Percentiles rank a stretch among this genome's conserved stretches.
Evolutionary conservation across 257 asterid species (phyloP).

Genomic region (Lycium ferocissimum): DNA sequence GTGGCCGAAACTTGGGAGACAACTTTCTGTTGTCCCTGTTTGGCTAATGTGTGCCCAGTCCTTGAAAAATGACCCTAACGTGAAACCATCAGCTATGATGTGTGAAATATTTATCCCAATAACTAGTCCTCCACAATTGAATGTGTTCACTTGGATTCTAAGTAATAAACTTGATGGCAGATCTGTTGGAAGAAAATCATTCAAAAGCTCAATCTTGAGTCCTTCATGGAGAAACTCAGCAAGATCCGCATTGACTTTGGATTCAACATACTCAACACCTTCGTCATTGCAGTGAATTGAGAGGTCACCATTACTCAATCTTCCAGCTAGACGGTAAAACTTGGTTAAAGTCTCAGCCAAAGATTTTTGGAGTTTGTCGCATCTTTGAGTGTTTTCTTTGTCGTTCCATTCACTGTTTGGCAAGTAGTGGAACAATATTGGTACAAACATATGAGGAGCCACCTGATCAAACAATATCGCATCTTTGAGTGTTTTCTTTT

Average conservation of each 20-base stretch:
- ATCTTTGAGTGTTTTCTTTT: too few relatives aligned
- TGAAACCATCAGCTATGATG: conserved; percentile 35
- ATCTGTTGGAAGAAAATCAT: conserved; percentile 34
- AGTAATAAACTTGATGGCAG: conserved; percentile 10
- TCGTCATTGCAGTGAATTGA: conserved; percentile 11
- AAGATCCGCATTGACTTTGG: conserved; percentile 1
- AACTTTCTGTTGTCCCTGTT: background rate
- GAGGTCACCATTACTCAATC: background rate
- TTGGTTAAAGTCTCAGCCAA: background rate
- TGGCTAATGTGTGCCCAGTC: conserved; percentile 41
- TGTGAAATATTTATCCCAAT: conserved; percentile 40
- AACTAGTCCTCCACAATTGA: conserved; percentile 46
- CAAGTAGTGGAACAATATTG: background rate
- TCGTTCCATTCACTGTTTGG: background rate
- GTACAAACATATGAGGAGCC: background rate
- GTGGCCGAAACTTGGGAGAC: conserved; percentile 30
- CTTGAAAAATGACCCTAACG: conserved; percentile 34
- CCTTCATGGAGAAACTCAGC: conserved; percentile 3
- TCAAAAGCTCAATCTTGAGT: background rate
- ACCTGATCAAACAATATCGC: background rate
- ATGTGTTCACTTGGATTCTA: conserved; percentile 29
- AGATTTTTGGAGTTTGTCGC: background rate
- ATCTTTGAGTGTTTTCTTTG: background rate
- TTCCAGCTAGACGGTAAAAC: conserved; percentile 10
- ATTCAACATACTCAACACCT: background rate